Conservation (phyloP, 2,329 filamentous ascomycete genomes). For the Zelopaecilomyces penicillatus region DNA sequence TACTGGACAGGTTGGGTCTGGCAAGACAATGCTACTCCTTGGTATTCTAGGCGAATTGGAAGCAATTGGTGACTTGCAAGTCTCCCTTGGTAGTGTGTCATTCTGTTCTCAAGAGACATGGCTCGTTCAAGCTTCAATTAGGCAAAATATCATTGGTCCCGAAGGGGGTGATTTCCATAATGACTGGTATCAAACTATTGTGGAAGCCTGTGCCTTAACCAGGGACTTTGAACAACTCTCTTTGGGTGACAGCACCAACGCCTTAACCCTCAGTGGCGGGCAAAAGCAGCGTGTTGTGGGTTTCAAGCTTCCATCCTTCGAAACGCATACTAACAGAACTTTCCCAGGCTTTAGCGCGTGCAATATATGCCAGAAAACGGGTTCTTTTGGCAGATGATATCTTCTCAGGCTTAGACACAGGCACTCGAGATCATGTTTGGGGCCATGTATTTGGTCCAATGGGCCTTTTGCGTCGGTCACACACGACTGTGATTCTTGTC, state of each 20-base stretch:
- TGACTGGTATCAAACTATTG: slow-evolving; percentile 4
- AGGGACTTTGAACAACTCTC: background rate
- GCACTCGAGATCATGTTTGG: background rate
- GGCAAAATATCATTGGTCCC: background rate
- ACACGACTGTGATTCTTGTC: slow-evolving; percentile 1
- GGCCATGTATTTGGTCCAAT: background rate
- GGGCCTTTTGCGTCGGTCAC: background rate
- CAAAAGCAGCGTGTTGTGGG: slow-evolving; percentile 17
- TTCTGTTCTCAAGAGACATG: slow-evolving; percentile 1
- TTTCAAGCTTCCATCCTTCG: background rate
- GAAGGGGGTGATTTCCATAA: slow-evolving; percentile 2
- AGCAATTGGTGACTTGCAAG: background rate
- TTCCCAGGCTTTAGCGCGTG: background rate
- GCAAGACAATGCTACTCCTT: slow-evolving; percentile 3
- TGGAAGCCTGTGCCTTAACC: background rate
- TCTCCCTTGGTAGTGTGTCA: background rate
- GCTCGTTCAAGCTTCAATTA: background rate
- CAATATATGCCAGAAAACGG: background rate
- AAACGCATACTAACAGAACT: background rate
- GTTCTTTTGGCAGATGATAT: slow-evolving; percentile 2
- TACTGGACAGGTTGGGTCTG: slow-evolving; percentile 3
- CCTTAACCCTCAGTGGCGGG: slow-evolving; percentile 13
- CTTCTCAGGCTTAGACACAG: background rate
- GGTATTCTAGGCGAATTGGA: slow-evolving; percentile 3
- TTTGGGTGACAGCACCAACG: slow-evolving; percentile 7